Conservation (phyloP, 257 asterid species). For the Petrea volubilis region DNA sequence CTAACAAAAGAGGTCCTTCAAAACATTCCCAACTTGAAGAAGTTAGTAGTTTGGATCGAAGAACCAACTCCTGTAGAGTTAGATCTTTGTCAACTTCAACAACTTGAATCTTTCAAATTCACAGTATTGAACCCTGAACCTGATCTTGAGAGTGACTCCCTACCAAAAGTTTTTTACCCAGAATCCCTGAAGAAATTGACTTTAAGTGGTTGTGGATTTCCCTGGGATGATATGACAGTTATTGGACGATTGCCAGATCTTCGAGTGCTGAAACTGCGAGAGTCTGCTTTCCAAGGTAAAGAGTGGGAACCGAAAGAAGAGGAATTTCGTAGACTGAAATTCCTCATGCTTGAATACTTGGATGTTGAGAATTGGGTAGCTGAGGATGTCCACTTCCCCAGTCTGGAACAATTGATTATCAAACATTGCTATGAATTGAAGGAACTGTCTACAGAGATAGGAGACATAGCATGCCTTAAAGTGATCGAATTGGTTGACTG, state of each 20-base stretch:
- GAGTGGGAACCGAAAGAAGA: slow-evolving; percentile 7
- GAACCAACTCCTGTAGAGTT: too few species aligned
- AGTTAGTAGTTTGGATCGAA: too few species aligned
- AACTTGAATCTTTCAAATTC: too few species aligned
- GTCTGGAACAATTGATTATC: slow-evolving; percentile 4
- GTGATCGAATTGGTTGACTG: slow-evolving; percentile 26
- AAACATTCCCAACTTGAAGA: too few species aligned
- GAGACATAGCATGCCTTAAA: slow-evolving; percentile 22
- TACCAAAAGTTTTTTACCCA: slow-evolving; percentile 11
- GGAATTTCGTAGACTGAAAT: slow-evolving; percentile 19
- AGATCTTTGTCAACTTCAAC: too few species aligned
- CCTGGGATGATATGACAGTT: slow-evolving; percentile 27
- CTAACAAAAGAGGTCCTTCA: too few species aligned
- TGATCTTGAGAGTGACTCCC: not conserved
- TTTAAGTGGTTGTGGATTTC: slow-evolving; percentile 24
- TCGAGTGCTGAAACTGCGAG: too few species aligned
- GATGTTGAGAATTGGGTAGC: slow-evolving; percentile 14
- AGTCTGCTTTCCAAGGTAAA: too few species aligned
- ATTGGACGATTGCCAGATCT: slow-evolving; percentile 20
- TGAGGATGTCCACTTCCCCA: not conserved
- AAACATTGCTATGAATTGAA: slow-evolving; percentile 25
- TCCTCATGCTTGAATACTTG: slow-evolving; percentile 20
- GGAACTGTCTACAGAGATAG: not conserved
- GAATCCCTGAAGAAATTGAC: slow-evolving; percentile 6
- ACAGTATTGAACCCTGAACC: not conserved